Evolutionary conservation across 139 green algal species (phyloP), one percentile per base, ranked within the genome.

Genomic region (Zygnema circumcarinatum): DNA sequence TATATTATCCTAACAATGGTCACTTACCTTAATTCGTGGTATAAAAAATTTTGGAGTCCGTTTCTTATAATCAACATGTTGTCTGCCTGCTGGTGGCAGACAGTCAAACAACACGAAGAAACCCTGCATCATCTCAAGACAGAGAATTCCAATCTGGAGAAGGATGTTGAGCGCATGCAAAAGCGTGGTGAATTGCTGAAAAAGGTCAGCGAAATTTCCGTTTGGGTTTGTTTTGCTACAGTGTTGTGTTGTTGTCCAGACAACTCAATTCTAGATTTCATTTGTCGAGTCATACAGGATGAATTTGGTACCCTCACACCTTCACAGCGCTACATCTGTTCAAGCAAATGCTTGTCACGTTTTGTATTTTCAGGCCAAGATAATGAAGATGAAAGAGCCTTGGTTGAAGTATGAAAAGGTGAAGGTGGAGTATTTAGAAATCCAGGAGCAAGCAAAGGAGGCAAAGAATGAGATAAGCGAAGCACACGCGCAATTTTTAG

Each of bases 101-200:
- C 38, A 2, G 20, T 74, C 21, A 38, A 88, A 36, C 52, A 85
- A 0, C 88, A 85, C 33, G 7, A 73, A 32, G n/a, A 79, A 25
- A 38, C 67, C 33, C 56, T 84, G 21, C 47, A 87, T 35, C 47
- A 79, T 38, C 87, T 94, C 33, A 21, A 92, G 74, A 67, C 33
- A 3, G 79, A 95, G 52, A 94, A 96, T 29, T 81, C 86, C 42
- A 67, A 74, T 62, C 84, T 96, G 68, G 85, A 95, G 83, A 79
- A 92, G 2, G 95, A 97, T 38, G 94, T 96, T 38, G 87, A 96
- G 54, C 88, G 88, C 42, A 92, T 95, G 36, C 53, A 92, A 22
- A 40, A 94, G 79, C 87, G 92, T 20, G 84, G 95, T 68, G 20
- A 85, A 33, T 52, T 95, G 22, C 22, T 91, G 67, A 74, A 91